Conservation (phyloP, 805 yeast species). For the Barnettozyma vustinii region DNA sequence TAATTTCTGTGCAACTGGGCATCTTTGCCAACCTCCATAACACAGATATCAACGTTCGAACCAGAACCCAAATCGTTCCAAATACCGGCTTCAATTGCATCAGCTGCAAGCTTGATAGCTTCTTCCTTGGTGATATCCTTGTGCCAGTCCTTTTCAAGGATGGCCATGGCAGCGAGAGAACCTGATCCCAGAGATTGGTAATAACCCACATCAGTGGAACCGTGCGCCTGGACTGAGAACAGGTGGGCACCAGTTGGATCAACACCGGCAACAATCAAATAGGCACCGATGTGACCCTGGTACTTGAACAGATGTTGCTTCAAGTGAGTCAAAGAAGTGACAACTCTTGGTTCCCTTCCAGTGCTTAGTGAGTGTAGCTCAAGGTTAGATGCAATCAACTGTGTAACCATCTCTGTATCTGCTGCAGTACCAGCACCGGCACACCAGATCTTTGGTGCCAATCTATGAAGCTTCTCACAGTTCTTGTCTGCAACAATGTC, state of each 20-base stretch:
- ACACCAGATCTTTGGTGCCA: conserved; percentile 94
- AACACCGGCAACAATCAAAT: conserved; percentile 94
- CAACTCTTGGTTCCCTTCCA: conserved; percentile 86
- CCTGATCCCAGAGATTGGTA: conserved; percentile 95
- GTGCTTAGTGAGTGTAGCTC: conserved; percentile 86
- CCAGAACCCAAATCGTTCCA: conserved; percentile 99
- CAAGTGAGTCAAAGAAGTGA: conserved; percentile 84
- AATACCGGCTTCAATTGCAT: conserved; percentile 95
- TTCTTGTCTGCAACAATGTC: conserved; percentile 96
- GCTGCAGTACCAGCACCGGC: conserved; percentile 99
- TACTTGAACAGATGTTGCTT: conserved; percentile 95
- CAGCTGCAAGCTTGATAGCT: conserved; percentile 86
- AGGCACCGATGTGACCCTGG: conserved; percentile 97
- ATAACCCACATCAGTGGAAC: conserved; percentile 93
- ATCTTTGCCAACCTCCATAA: conserved; percentile 89
- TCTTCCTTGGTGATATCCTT: conserved; percentile 75
- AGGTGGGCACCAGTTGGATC: conserved; percentile 96
- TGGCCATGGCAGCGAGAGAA: conserved; percentile 97
- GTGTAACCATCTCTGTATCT: conserved; percentile 97
- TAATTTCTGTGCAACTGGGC: conserved; percentile 83
- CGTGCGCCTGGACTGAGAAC: conserved; percentile 94
- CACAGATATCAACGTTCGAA: conserved; percentile 95
- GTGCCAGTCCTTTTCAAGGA: conserved; percentile 84
- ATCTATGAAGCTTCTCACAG: conserved; percentile 89
- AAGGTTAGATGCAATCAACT: conserved; percentile 81